A percentile compares a stretch with the other conserved stretches of the same genome.
phyloP scores from a whole-genome alignment of 345 rosid species.

The Eucalyptus victrix region DNA sequence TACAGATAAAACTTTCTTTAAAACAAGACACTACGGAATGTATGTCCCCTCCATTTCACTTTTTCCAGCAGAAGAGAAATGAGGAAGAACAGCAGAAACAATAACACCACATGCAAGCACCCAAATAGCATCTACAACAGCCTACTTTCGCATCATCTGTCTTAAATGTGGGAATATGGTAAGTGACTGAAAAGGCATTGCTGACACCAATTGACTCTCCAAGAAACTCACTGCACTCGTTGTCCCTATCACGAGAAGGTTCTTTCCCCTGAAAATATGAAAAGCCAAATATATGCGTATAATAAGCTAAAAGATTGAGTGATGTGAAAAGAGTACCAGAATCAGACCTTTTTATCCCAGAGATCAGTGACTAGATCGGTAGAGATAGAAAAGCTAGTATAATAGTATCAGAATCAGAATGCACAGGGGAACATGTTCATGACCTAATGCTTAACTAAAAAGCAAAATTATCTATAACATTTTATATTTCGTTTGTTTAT shows the following conservation, averaged over 20 bases:
- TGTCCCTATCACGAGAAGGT: constrained; percentile 83
- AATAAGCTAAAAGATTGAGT: neutral
- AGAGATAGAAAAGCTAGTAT: neutral
- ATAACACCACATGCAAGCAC: neutral
- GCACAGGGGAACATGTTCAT: neutral
- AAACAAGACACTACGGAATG: neutral
- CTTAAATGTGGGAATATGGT: constrained; percentile 64
- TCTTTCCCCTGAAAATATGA: constrained; percentile 47
- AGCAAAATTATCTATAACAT: no score
- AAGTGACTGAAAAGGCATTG: constrained; percentile 62
- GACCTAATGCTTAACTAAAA: neutral
- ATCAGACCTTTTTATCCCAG: neutral
- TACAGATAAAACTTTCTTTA: neutral
- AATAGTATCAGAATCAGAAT: neutral
- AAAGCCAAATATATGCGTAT: neutral
- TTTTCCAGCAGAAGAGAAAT: neutral
- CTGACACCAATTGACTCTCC: constrained; percentile 52
- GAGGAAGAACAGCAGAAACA: neutral
- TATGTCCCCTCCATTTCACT: neutral
- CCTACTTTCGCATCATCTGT: constrained; percentile 62
- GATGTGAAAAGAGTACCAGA: neutral
- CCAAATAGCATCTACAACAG: neutral
- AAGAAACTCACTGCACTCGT: constrained; percentile 74
- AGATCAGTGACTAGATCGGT: neutral
- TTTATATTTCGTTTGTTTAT: no score